phyloP scores from a whole-genome alignment of 768 basidiomycete species.

The Lactarius vividus region DNA sequence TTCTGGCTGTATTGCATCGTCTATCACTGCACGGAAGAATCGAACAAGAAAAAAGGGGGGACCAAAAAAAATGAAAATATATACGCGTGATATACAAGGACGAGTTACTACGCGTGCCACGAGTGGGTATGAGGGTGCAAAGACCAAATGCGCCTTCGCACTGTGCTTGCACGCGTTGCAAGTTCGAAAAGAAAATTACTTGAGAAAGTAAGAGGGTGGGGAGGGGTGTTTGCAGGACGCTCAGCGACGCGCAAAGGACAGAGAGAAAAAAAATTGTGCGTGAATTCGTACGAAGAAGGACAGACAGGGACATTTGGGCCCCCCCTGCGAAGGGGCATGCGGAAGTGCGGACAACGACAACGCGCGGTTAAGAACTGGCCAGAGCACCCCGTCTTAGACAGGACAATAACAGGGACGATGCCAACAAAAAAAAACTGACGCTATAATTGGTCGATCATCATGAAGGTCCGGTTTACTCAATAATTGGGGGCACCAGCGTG shows the following conservation, averaged over 20 bases:
- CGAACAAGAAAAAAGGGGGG: neutral
- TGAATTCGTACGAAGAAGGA: conserved; percentile 16
- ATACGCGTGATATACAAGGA: conserved; percentile 4
- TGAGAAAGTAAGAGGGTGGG: neutral
- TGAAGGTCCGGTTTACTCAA: conserved; percentile 14
- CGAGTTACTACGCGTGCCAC: conserved; percentile 15
- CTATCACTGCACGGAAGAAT: neutral
- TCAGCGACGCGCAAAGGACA: conserved; percentile 21
- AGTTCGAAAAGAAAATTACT: neutral
- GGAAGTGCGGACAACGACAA: conserved; percentile 5
- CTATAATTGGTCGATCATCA: neutral
- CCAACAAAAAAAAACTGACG: conserved; percentile 9
- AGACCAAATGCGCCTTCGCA: conserved; percentile 6
- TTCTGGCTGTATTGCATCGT: neutral
- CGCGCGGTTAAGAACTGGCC: neutral
- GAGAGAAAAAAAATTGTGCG: conserved; percentile 5
- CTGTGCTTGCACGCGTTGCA: conserved; percentile 14
- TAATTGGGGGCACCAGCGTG: conserved; percentile 9
- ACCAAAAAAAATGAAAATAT: conserved; percentile 7
- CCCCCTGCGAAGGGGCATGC: conserved; percentile 16
- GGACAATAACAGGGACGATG: neutral
- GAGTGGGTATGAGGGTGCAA: conserved; percentile 12
- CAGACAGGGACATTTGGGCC: conserved; percentile 7
- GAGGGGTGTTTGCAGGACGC: conserved; percentile 9
- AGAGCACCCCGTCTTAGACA: conserved; percentile 9